phyloP scores from a whole-genome alignment of 768 basidiomycete genomes.

The Termitomyces sp. region DNA sequence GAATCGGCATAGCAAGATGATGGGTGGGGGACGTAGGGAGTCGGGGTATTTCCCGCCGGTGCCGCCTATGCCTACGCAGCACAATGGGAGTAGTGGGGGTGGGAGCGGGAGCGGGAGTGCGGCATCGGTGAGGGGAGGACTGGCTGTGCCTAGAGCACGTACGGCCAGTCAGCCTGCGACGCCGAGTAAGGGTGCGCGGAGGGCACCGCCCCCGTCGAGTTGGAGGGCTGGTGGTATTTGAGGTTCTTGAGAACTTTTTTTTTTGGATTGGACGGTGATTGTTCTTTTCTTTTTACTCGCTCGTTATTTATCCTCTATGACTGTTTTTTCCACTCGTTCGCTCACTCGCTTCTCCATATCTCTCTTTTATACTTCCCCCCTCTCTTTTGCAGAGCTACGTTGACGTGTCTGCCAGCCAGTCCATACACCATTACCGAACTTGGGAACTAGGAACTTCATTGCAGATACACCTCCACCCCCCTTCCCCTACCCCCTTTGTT shows the following conservation, averaged over 20 bases:
- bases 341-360: slow-evolving; percentile 7
- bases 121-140: slow-evolving; percentile 13
- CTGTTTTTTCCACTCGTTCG: neutral
- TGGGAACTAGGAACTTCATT: slow-evolving; percentile 4
- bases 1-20: slow-evolving; percentile 21
- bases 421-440: neutral
- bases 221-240: slow-evolving; percentile 46
- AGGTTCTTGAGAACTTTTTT: slow-evolving; percentile 11
- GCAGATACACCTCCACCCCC: slow-evolving; percentile 13
- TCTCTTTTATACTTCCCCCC: slow-evolving; percentile 7
- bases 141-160: slow-evolving; percentile 30
- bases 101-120: slow-evolving; percentile 5
- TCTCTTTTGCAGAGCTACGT: neutral
- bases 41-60: slow-evolving; percentile 44
- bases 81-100: slow-evolving; percentile 7
- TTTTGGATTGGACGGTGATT: slow-evolving; percentile 4
- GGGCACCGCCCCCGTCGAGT: slow-evolving; percentile 58
- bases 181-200: slow-evolving; percentile 27
- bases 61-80: slow-evolving; percentile 34
- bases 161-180: slow-evolving; percentile 48
- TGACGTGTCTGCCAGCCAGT: slow-evolving; percentile 5
- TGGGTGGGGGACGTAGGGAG: slow-evolving; percentile 25
- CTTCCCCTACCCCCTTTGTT: neutral
- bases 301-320: slow-evolving; percentile 10
- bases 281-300: slow-evolving; percentile 5